A percentile compares a stretch with the other conserved stretches of the same genome.
These are phyloP conservation scores for Vigna trinervia DNA, from an alignment of 306 rosid species.

Conservation along the genomic window DNA sequence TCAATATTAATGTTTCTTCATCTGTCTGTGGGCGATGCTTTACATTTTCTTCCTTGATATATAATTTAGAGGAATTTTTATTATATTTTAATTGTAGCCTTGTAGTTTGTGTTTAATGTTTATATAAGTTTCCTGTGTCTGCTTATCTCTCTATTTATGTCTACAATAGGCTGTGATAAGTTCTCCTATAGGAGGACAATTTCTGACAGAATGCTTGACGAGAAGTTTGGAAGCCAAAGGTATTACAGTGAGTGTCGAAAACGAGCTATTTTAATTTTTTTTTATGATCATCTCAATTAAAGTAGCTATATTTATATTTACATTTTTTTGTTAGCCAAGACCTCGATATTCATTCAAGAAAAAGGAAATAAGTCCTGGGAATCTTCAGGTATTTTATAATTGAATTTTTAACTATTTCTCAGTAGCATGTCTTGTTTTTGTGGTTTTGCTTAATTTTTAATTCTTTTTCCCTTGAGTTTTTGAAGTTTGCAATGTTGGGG, in stretches of 20 bases:
- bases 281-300: constrained; percentile 22
- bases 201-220: constrained; percentile 90
- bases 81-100: constrained; percentile 1
- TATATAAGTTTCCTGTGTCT: background rate
- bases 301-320: constrained; percentile 27
- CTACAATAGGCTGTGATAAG: constrained; percentile 75
- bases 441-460: background rate
- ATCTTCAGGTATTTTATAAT: constrained; percentile 75
- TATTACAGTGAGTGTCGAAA: constrained; percentile 66
- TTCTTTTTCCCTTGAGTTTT: background rate
- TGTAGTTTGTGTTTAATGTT: constrained; percentile 3
- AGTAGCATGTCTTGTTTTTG: background rate
- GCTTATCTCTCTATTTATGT: constrained; percentile 35
- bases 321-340: constrained; percentile 60
- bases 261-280: constrained; percentile 10
- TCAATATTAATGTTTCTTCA: constrained; percentile 27
- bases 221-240: constrained; percentile 99
- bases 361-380: constrained; percentile 91
- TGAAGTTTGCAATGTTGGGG: background rate
- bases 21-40: constrained; percentile 8
- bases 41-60: constrained; percentile 2
- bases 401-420: background rate
- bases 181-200: constrained; percentile 94
- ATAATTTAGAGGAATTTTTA: constrained; percentile 22
- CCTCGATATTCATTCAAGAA: constrained; percentile 93